Base-by-base conservation (phyloP, 1,139 yeast genomes). In the Citeromyces siamensis region DNA sequence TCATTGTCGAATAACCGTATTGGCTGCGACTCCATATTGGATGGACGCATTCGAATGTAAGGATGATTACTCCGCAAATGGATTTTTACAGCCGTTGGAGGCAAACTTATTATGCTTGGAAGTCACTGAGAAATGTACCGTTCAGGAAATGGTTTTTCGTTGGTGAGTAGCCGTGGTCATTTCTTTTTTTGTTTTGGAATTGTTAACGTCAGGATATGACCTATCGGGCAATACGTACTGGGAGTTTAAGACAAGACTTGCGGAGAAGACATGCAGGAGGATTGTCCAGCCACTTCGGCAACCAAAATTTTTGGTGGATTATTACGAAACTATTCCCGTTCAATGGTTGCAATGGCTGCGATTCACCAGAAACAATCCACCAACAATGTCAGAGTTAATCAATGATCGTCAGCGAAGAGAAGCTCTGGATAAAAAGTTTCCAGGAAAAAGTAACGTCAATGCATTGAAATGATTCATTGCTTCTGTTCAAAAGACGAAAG, bases 301-400 rank as follows among this genome's bases (percentile, higher is more conserved):
- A 32, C 56, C 60, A 38, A 46, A 60, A 5, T 66, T 65, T 50
- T 58, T 70, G 39, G 68, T 62, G 5, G 77, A 71, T 45, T 71
- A 71, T 45, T 69, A 64, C 45, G 48, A 53, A 6, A 63, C 66
- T 3, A 60, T 71, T 0, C 78, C 77, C 12, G 77, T 90, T 1
- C 88, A 76, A 49, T 83, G 94, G 94, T 59, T 72, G 32, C 88
- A 79, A 51, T 83, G 94, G 94, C 62, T 84, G 18, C 56, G 93
- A 37, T 63, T 73, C 46, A 75, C 84, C 1, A 62, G 94, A 37
- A 56, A 62, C 1, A 50, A 57, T 1, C 65, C 77, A 2, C 94
- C 94, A 0, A 62, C 75, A 1, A 49, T 83, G 26, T 64, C 68
- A 34, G 94, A 82, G 44, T 63, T 83, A 34, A 44, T 68, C 4